Percentiles rank a stretch among this genome's conserved stretches.
Conservation (phyloP, 176 grass and related monocot species). For the Triticum turgidum region DNA sequence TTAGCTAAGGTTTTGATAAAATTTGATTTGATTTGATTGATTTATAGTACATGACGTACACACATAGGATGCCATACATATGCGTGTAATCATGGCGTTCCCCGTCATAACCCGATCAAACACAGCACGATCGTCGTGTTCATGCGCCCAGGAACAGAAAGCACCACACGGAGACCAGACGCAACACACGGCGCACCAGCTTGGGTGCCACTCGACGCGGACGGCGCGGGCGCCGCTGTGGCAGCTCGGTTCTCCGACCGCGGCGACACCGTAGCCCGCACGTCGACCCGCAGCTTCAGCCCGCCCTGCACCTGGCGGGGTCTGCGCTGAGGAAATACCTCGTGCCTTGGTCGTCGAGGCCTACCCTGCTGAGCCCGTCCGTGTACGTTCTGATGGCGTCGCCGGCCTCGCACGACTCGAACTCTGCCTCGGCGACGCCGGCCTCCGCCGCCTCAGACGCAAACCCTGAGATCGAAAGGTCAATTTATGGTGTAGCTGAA, state of each 20-base stretch:
- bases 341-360: slow-evolving; percentile 36
- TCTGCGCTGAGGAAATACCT: slow-evolving; percentile 50
- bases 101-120: too few relatives aligned
- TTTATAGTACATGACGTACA: too few relatives aligned
- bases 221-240: background rate
- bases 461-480: slow-evolving; percentile 34
- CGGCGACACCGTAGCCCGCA: background rate
- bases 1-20: too few relatives aligned
- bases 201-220: background rate
- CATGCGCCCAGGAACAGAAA: background rate
- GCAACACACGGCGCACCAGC: background rate
- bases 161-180: background rate
- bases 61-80: background rate
- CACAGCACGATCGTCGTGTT: background rate
- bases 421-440: slow-evolving; percentile 25
- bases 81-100: too few relatives aligned
- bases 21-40: too few relatives aligned
- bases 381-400: slow-evolving; percentile 47
- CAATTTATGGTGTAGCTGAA: background rate
- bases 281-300: slow-evolving; percentile 53
- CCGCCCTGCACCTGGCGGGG: slow-evolving; percentile 40
- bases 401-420: slow-evolving; percentile 27
- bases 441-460: slow-evolving; percentile 23
- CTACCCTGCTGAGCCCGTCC: slow-evolving; percentile 37
- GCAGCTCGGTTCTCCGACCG: background rate